Evolutionary conservation across 768 basidiomycete species (phyloP).

Genomic region (Boletus subcaerulescens): DNA sequence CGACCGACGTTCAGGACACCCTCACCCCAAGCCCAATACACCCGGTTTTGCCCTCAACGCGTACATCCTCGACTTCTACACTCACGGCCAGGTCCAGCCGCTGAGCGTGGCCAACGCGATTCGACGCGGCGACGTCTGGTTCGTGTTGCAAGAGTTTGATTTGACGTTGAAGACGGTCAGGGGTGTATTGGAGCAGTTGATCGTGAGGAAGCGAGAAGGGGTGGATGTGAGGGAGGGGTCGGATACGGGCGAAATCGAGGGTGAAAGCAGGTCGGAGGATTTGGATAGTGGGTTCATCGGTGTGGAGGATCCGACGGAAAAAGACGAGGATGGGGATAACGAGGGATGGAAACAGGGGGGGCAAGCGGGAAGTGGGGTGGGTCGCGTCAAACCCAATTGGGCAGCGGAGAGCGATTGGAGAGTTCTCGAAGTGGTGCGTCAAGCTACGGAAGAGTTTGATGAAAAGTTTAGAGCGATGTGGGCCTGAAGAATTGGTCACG

Average conservation of each 20-base stretch:
- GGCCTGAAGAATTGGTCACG: conserved; percentile 36
- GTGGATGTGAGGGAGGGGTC: conserved; percentile 9
- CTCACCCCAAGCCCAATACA: not conserved
- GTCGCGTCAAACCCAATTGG: conserved; percentile 32
- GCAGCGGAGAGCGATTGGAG: conserved; percentile 51
- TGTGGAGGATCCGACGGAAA: conserved; percentile 30
- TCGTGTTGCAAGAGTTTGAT: conserved; percentile 54
- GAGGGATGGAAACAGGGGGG: conserved; percentile 12
- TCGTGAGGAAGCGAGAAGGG: conserved; percentile 28
- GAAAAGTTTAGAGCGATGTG: conserved; percentile 63
- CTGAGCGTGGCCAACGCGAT: conserved; percentile 55
- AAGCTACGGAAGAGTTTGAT: conserved; percentile 47
- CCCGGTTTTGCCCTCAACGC: conserved; percentile 49
- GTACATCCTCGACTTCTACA: conserved; percentile 67
- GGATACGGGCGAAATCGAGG: conserved; percentile 13
- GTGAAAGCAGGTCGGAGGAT: conserved; percentile 6
- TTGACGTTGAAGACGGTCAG: conserved; percentile 50
- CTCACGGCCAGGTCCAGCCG: conserved; percentile 54
- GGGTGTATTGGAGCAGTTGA: conserved; percentile 47
- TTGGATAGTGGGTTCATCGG: conserved; percentile 36
- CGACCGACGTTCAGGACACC: not conserved
- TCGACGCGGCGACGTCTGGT: conserved; percentile 64
- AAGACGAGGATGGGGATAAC: conserved; percentile 16
- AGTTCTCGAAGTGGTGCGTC: conserved; percentile 49
- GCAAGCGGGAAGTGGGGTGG: not conserved